Evolutionary conservation across 176 grass and related monocot genomes (phyloP), one percentile per base, ranked within the genome.

Genomic region (Triticum urartu): DNA sequence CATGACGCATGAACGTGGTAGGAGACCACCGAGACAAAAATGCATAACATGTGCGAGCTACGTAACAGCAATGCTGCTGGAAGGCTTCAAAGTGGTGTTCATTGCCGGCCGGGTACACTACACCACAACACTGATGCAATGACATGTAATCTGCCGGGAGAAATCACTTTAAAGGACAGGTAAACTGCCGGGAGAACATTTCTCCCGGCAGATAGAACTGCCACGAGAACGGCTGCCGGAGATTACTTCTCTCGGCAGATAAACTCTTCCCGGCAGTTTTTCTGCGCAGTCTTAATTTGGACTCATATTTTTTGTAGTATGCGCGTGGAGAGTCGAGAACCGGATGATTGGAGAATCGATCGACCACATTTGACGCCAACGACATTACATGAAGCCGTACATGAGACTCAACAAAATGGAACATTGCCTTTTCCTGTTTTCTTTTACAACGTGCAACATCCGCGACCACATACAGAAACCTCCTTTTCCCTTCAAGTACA

Each of bases 401-500:
- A 59, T 24, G 22, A 56, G 81, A 79, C 81, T 64, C 71, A 20
- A 17, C 48, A 6, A 14, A 14, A 28, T 70, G 77, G 18, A 63
- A 14, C 56, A 15, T 50, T 50, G 47, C 47, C 11, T 36, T 62
- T 24, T 30, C 43, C 12, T 4, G 45, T 13, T 62, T 62, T 36
- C 35, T 8, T 20, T 80, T 48, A 47, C 24, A 12, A 33, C 39
- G 39, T 15, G 48, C 48, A 17, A 45, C 11, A 45, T 45, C 43
- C 3, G 42, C 10, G 42, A 3, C 11, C 3, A 11, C 11, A 3
- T 45, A 45, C 4, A 45, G 43, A 4, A 45, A 6, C 45, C 45
- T 48, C 45, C 45, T 48, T 48, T 48, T 14, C 12, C 61, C 83
- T 85, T 89, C 68, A 76, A 81, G 82, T 61, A 77, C 83, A 89